phyloP scores from a whole-genome alignment of 139 green algal species.

The Micractinium conductrix region DNA sequence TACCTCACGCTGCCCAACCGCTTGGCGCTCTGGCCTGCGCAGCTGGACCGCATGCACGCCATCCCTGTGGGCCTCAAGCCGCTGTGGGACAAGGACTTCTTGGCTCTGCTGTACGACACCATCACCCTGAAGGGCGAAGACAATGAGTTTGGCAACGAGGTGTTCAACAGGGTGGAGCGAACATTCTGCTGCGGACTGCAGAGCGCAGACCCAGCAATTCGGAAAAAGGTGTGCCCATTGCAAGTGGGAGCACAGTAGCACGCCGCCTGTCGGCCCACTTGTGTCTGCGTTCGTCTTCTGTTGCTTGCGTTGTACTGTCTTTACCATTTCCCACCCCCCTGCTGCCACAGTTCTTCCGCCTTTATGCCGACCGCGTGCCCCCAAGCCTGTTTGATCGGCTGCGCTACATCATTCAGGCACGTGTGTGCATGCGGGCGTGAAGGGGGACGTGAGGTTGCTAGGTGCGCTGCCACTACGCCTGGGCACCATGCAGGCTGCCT shows the following conservation, averaged over 20 bases:
- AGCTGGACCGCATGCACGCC: slow-evolving; percentile 51
- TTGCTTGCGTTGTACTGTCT: too few species aligned
- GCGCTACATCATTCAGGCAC: slow-evolving; percentile 84
- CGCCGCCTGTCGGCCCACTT: background rate
- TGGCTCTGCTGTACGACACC: slow-evolving; percentile 69
- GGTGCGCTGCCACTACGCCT: too few species aligned
- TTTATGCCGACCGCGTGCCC: slow-evolving; percentile 85
- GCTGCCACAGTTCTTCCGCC: slow-evolving; percentile 79
- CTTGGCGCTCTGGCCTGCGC: too few species aligned
- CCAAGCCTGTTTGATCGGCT: slow-evolving; percentile 87
- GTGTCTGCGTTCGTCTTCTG: background rate
- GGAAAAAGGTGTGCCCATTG: slow-evolving; percentile 13
- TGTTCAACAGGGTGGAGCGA: slow-evolving; percentile 91
- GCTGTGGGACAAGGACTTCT: slow-evolving; percentile 77
- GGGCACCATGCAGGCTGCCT: background rate
- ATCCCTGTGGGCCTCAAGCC: slow-evolving; percentile 38
- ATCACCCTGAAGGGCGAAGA: slow-evolving; percentile 37
- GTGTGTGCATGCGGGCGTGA: background rate
- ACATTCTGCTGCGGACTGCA: slow-evolving; percentile 90
- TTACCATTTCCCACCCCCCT: background rate
- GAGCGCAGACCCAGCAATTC: slow-evolving; percentile 56
- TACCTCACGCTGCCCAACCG: too few species aligned
- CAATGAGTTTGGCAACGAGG: slow-evolving; percentile 61
- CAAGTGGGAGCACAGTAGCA: too few species aligned
- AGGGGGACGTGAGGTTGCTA: too few species aligned